A percentile compares a stretch with the other conserved stretches of the same genome.
Conservation (phyloP, 768 basidiomycete species). For the Candolleomyces eurysporus region DNA sequence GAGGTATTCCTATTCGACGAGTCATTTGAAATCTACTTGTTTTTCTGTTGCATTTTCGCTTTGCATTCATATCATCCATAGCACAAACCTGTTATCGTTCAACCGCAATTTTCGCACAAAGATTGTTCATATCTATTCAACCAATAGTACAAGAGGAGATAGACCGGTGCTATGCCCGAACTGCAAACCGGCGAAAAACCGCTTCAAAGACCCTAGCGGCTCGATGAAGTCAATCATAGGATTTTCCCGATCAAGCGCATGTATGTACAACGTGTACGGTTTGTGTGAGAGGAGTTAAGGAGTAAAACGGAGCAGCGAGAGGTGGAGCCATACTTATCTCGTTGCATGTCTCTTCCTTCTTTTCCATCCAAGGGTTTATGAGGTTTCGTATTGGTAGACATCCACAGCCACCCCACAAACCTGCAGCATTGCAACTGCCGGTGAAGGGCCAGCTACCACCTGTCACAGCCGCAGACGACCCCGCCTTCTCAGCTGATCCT, state of each 20-base stretch:
- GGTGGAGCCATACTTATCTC: background rate
- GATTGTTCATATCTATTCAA: too few species aligned
- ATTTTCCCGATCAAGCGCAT: conserved; percentile 3
- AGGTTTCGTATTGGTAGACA: background rate
- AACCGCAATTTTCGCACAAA: background rate
- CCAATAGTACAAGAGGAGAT: background rate
- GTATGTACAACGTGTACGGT: background rate
- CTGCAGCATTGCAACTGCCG: conserved; percentile 9
- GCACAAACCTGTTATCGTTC: background rate
- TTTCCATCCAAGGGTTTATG: background rate
- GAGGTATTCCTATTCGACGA: conserved; percentile 4
- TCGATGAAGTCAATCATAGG: background rate
- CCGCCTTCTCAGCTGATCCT: conserved; percentile 60
- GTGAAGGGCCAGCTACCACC: conserved; percentile 18
- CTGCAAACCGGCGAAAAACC: background rate
- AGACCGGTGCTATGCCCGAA: background rate
- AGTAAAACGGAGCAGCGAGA: background rate
- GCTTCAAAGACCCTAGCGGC: background rate
- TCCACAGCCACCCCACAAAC: background rate
- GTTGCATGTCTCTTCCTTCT: background rate
- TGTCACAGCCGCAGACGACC: conserved; percentile 41
- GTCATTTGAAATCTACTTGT: background rate
- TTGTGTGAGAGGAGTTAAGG: background rate
- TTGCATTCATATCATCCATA: background rate
- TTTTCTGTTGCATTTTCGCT: background rate